Evolutionary conservation across 2,329 filamentous ascomycete species (phyloP), one percentile per base, ranked within the genome.

Genomic region (Xylariaceae sp.): DNA sequence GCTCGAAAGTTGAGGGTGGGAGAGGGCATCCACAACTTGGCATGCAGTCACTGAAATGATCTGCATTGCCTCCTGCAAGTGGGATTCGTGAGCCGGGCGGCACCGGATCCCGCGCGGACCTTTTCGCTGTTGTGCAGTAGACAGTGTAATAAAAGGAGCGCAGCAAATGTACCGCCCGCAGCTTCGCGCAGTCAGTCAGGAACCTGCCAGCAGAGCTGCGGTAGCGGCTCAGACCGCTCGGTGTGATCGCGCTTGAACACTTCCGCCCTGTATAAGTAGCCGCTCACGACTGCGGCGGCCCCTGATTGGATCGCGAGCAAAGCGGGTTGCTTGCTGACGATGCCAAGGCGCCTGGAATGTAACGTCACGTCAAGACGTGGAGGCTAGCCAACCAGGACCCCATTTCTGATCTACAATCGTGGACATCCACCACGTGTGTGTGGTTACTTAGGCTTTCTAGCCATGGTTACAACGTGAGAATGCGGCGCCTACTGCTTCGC

Each of bases 321-420:
- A 39, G 45, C 47, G 42, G 32, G 36, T 49, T n/a, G 42, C 43
- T 46, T 18, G 29, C 36, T 18, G 49, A 51, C 36, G 39, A 30
- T 49, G 54, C 60, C 60, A 61, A 61, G 58, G 34, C 45, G 36
- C 51, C 37, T 44, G 45, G 54, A 50, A 61, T 62, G 60, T 61
- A 62, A 62, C 60, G 60, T 62, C 58, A 61, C 60, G 56, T 58
- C 51, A 46, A 50, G 29, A 43, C 51, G 30, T 32, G 39, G 47
- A 54, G 44, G 45, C 49, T 52, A 54, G 48, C 57, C 57, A 61
- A 61, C 60, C 44, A 55, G 15, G 40, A 21, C 7, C 16, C 9
- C 8, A 1, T 22, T 41, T 10, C 13, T 16, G 39, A 41, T 41
- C 39, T 51, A 41, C 41, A 55, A 41, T 47, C 34, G 16, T 40